A percentile compares a stretch with the other conserved stretches of the same genome.
Evolutionary conservation across 1,284 basidiomycete genomes (phyloP).

Genomic region (Cutaneotrichosporon mucoides): DNA sequence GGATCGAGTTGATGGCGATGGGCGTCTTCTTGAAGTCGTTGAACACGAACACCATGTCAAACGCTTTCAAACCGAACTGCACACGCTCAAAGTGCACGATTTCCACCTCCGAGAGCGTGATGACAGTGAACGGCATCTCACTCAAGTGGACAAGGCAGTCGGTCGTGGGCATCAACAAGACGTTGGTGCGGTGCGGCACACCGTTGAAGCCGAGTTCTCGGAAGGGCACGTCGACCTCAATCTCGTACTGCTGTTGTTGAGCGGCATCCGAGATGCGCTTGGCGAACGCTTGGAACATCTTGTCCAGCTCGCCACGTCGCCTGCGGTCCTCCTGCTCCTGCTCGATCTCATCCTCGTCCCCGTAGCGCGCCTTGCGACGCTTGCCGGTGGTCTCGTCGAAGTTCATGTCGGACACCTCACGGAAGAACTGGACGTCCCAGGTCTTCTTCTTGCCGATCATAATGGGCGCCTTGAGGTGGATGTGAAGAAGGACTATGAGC

Average conservation of each 20-base stretch:
- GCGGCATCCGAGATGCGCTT: conserved; percentile 88
- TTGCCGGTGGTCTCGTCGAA: conserved; percentile 95
- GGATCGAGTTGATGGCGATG: conserved; percentile 92
- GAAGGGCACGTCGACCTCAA: conserved; percentile 96
- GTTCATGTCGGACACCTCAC: conserved; percentile 95
- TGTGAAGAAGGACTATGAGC: conserved; percentile 87
- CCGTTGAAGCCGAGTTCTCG: conserved; percentile 95
- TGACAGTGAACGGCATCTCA: conserved; percentile 93
- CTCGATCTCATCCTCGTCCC: conserved; percentile 99
- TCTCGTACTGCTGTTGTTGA: conserved; percentile 60
- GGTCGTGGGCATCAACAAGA: conserved; percentile 90
- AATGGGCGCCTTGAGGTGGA: conserved; percentile 92
- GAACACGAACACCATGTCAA: conserved; percentile 95
- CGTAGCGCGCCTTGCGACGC: conserved; percentile 94
- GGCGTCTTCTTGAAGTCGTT: conserved; percentile 91
- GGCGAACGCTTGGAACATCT: conserved; percentile 90
- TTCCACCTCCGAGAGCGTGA: conserved; percentile 91
- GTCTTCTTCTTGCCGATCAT: conserved; percentile 99
- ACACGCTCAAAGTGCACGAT: conserved; percentile 96
- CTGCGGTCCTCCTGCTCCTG: conserved; percentile 96
- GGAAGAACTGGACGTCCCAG: conserved; percentile 96
- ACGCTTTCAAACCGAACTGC: conserved; percentile 93
- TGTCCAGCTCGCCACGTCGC: conserved; percentile 83
- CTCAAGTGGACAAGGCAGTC: conserved; percentile 95
- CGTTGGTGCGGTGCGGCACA: conserved; percentile 93